Evolutionary conservation across 106 monocot species (phyloP).

Genomic region (Gastrodia elata): DNA sequence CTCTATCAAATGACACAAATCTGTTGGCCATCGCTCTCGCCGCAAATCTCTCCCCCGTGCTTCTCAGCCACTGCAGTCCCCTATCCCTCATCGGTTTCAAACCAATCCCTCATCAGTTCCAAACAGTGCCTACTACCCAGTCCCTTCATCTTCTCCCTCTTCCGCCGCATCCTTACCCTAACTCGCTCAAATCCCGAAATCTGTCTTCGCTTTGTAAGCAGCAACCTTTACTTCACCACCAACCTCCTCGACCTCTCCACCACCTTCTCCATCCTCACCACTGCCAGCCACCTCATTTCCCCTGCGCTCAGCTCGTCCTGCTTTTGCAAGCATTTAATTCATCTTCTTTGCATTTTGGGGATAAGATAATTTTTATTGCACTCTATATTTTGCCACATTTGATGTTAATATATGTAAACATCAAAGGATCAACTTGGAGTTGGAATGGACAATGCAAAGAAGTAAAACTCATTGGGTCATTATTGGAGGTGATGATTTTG

Average conservation of each 20-base stretch:
- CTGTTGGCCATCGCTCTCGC: conserved; percentile 12
- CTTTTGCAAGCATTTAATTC: too few species aligned
- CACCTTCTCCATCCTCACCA: conserved; percentile 19
- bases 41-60: conserved; percentile 22
- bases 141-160: conserved; percentile 13
- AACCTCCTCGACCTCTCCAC: conserved; percentile 16
- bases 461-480: too few species aligned
- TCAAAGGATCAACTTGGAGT: too few species aligned
- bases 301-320: conserved; percentile 13
- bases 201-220: conserved; percentile 19
- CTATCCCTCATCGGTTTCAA: conserved; percentile 19
- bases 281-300: conserved; percentile 9
- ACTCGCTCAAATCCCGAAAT: conserved; percentile 21
- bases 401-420: too few species aligned
- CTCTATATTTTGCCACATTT: too few species aligned
- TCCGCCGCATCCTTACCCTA: conserved; percentile 18
- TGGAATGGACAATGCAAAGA: too few species aligned
- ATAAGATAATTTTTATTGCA: too few species aligned
- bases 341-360: too few species aligned
- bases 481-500: too few species aligned
- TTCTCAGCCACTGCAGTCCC: conserved; percentile 27
- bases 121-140: conserved; percentile 15
- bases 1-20: conserved; percentile 22
- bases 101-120: too few species aligned
- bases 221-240: conserved; percentile 22